Base-by-base conservation (phyloP, 441 rosid genomes). In the Erysimum cheiri region DNA sequence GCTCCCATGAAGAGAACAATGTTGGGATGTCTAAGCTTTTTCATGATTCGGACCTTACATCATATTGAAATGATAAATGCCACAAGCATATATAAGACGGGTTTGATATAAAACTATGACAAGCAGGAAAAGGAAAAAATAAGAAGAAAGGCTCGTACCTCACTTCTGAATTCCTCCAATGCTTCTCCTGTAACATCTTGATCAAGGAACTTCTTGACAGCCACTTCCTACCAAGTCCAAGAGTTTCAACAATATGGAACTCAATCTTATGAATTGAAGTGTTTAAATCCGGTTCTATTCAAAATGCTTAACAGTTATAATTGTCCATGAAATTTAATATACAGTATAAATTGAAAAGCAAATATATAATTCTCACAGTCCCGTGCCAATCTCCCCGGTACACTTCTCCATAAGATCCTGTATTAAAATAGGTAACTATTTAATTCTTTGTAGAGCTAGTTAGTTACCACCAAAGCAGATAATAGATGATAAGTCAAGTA, bases 361-460 rank as follows among this genome's bases (percentile, higher is more conserved):
- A 75, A 62, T 31, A 63, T 56, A 63, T 56, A 56, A 49, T 40
- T 87, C 98, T 85, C 83, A 94, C 98, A 56, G 98, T 94, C 77
- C 94, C 97, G 66, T 86, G 95, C 98, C 97, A 91, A 37, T 90
- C 96, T 76, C 96, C 98, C 14, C 85, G 93, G 77, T 94, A 94
- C 70, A 94, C 96, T 84, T 94, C 97, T 57, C 98, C 98, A 80
- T 94, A 94, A 52, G 98, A 94, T 75, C 98, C 98, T 94, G 85
- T 78, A 82, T 72, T 40, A 81, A 75, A 73, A 39, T 69, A 62
- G 29, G 66, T 62, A 57, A 31, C 32, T 15, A 46, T 65, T 59
- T 24, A 70, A 26, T 52, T 52, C 40, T 41, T 61, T 49, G 69
- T 32, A 65, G 11, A 61, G 17, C 43, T 64, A 39, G 10, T 63